Evolutionary conservation across 495 filamentous ascomycete species (phyloP).

Genomic region (Podospora pseudocomata): DNA sequence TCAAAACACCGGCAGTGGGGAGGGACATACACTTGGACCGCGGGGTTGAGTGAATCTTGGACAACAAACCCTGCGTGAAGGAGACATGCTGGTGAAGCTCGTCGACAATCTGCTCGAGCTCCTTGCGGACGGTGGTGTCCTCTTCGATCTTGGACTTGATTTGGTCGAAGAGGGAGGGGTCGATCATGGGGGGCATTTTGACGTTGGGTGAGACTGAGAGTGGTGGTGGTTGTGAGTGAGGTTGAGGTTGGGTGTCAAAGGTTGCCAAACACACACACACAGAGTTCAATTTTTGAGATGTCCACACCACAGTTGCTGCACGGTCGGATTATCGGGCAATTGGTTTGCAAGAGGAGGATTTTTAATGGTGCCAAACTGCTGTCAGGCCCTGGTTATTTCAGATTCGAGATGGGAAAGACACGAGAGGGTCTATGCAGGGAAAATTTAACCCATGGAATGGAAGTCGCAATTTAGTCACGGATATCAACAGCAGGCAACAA

Average conservation of each 20-base stretch:
- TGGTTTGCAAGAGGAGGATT: background rate
- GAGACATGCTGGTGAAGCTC: conserved; percentile 63
- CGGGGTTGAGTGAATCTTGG: conserved; percentile 85
- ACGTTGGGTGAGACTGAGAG: conserved; percentile 6
- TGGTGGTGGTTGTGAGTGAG: background rate
- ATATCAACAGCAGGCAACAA: background rate
- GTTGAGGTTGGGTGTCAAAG: background rate
- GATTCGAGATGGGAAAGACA: background rate
- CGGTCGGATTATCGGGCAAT: background rate
- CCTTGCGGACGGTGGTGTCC: conserved; percentile 75
- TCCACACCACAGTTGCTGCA: background rate
- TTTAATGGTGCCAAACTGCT: background rate
- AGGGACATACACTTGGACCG: conserved; percentile 64
- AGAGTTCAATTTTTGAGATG: background rate
- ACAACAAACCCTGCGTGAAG: conserved; percentile 72
- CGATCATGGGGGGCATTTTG: conserved; percentile 54
- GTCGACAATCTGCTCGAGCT: conserved; percentile 75
- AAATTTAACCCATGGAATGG: background rate
- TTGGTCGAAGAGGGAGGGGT: conserved; percentile 79
- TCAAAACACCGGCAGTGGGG: background rate
- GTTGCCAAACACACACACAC: background rate
- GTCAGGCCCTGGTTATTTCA: background rate
- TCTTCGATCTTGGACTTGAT: conserved; percentile 89
- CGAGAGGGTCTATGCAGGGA: background rate
- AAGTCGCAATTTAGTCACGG: background rate